phyloP scores from a whole-genome alignment of 1,284 basidiomycete genomes.

The Sporisorium reilianum region DNA sequence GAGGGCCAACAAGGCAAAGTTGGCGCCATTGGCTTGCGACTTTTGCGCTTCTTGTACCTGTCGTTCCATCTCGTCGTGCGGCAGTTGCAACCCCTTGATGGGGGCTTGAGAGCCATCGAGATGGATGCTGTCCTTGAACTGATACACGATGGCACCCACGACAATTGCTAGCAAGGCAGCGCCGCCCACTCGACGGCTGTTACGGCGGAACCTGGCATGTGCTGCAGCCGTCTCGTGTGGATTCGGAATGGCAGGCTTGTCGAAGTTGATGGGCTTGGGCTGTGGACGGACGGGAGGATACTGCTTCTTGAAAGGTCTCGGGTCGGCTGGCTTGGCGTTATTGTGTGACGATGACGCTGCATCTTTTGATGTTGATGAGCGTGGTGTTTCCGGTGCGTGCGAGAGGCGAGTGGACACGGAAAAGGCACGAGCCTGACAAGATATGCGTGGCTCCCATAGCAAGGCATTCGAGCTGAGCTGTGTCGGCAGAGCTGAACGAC shows the following conservation, averaged over 20 bases:
- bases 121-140: conserved; percentile 36
- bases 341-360: not conserved
- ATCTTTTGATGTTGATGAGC: conserved; percentile 10
- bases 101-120: conserved; percentile 47
- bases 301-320: conserved; percentile 50
- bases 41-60: conserved; percentile 56
- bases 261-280: conserved; percentile 62
- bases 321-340: conserved; percentile 15
- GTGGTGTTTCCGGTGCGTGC: not conserved
- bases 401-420: conserved; percentile 6
- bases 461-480: not conserved
- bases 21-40: conserved; percentile 40
- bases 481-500: not conserved
- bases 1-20: conserved; percentile 61
- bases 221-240: conserved; percentile 63
- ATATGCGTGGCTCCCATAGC: not conserved
- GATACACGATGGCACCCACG: conserved; percentile 38
- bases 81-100: conserved; percentile 44
- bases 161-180: conserved; percentile 18
- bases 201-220: conserved; percentile 58
- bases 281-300: conserved; percentile 57
- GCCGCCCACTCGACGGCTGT: conserved; percentile 28
- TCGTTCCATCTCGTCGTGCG: conserved; percentile 59
- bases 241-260: conserved; percentile 66
- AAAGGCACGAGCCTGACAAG: conserved; percentile 15